Percentiles rank a stretch among this genome's conserved stretches.
These are phyloP conservation scores for Pythium aquatile DNA, from an alignment of 352 stramenopile genomes.

Conservation along the genomic window DNA sequence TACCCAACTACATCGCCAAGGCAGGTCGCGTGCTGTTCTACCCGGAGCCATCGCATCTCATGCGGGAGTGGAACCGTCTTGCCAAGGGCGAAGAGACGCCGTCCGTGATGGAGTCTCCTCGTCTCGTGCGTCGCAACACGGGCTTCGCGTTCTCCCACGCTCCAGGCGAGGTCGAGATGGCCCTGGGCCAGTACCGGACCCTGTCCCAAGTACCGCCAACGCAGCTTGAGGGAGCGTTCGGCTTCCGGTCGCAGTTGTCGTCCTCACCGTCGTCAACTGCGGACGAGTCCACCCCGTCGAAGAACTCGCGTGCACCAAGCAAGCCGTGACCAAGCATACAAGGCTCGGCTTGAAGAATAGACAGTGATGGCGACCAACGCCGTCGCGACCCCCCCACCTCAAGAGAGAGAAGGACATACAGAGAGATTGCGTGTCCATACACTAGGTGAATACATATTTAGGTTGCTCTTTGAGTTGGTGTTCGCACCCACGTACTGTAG, in stretches of 20 bases:
- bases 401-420: not conserved
- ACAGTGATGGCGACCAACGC: no score
- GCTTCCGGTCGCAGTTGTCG: conserved; percentile 30
- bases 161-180: conserved; percentile 76
- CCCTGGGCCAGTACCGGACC: conserved; percentile 40
- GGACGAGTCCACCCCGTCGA: conserved; percentile 53
- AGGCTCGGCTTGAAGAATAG: not conserved
- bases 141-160: conserved; percentile 87
- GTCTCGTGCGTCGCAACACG: conserved; percentile 81
- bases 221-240: conserved; percentile 20
- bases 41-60: conserved; percentile 84
- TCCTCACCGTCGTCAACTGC: conserved; percentile 51
- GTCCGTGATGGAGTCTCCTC: conserved; percentile 57
- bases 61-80: conserved; percentile 89
- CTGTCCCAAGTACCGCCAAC: conserved; percentile 36
- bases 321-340: not conserved
- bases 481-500: not conserved
- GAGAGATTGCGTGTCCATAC: not conserved
- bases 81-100: conserved; percentile 71
- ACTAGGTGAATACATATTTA: conserved; percentile 22
- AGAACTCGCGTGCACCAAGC: conserved; percentile 11
- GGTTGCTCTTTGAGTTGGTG: not conserved
- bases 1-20: conserved; percentile 88
- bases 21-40: conserved; percentile 86
- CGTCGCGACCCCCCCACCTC: no score